phyloP scores from a whole-genome alignment of 192 early-diverging fungal genomes.

The Mortierella antarctica region DNA sequence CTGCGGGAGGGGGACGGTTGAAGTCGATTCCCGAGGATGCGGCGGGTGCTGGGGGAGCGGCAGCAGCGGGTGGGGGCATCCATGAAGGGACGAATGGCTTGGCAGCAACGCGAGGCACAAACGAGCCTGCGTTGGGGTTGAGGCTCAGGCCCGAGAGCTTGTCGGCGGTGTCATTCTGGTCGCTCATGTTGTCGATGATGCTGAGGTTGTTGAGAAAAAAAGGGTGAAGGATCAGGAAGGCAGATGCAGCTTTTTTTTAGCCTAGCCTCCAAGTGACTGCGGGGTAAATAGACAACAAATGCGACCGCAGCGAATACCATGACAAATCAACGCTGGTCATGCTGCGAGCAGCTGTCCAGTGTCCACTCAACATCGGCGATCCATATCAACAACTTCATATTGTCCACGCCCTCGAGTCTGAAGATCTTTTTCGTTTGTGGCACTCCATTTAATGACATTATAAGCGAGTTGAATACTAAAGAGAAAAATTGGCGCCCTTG shows the following conservation, averaged over 20 bases:
- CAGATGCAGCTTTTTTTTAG: not conserved
- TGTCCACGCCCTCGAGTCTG: too few species aligned
- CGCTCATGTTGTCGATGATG: constrained; percentile 27
- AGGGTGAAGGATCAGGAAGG: constrained; percentile 1
- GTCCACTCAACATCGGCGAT: too few species aligned
- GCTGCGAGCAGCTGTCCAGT: too few species aligned
- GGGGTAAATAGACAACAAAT: too few species aligned
- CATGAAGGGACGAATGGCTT: constrained; percentile 80
- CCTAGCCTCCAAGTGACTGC: too few species aligned
- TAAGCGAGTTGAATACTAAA: too few species aligned
- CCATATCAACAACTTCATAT: too few species aligned
- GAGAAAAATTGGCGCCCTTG: too few species aligned
- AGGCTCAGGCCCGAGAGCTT: constrained; percentile 66
- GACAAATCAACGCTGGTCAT: too few species aligned
- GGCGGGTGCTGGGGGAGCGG: constrained; percentile 53
- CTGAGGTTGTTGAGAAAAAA: not conserved
- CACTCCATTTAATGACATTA: too few species aligned
- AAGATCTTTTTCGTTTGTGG: too few species aligned
- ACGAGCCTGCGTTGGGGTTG: constrained; percentile 73
- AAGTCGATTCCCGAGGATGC: constrained; percentile 39
- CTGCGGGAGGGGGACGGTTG: constrained; percentile 35
- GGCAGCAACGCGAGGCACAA: constrained; percentile 74
- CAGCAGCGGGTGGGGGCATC: constrained; percentile 56
- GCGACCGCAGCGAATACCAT: too few species aligned
- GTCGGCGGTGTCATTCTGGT: constrained; percentile 36